A percentile compares a stretch with the other conserved stretches of the same genome.
These are phyloP conservation scores for Vitis hybrid DNA, from an alignment of 177 flowering plant genomes.

Conservation along the genomic window DNA sequence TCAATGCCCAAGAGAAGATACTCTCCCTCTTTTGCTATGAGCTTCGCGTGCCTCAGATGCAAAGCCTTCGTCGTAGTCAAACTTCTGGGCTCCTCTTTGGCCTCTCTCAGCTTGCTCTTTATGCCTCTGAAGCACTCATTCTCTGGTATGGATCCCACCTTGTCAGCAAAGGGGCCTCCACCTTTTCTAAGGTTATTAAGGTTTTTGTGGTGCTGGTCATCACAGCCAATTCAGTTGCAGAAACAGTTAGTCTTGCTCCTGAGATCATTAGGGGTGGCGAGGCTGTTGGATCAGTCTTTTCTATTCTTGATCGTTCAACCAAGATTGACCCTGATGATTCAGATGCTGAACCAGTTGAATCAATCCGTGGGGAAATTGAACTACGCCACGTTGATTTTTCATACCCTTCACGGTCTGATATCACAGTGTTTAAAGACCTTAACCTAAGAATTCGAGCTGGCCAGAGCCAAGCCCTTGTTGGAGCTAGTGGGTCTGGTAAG, in stretches of 20 bases:
- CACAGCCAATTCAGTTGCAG: slow-evolving; percentile 96
- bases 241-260: slow-evolving; percentile 95
- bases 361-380: slow-evolving; percentile 87
- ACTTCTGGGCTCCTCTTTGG: slow-evolving; percentile 85
- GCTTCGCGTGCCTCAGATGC: slow-evolving; percentile 67
- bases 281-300: slow-evolving; percentile 85
- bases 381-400: slow-evolving; percentile 88
- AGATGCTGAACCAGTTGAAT: slow-evolving; percentile 64
- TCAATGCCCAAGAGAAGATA: slow-evolving; percentile 90
- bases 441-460: slow-evolving; percentile 85
- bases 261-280: slow-evolving; percentile 94
- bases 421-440: slow-evolving; percentile 71
- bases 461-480: slow-evolving; percentile 93
- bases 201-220: slow-evolving; percentile 91
- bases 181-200: slow-evolving; percentile 91
- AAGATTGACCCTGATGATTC: slow-evolving; percentile 89
- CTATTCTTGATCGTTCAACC: slow-evolving; percentile 72
- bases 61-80: slow-evolving; percentile 72
- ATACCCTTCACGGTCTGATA: slow-evolving; percentile 86
- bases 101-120: slow-evolving; percentile 91
- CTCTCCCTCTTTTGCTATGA: slow-evolving; percentile 75
- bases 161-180: slow-evolving; percentile 76
- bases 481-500: slow-evolving; percentile 97
- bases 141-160: slow-evolving; percentile 96
- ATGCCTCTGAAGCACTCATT: slow-evolving; percentile 85